Percentiles rank a stretch among this genome's conserved stretches.
These are phyloP conservation scores for Heterobasidion occidentale DNA, from an alignment of 1,284 basidiomycete species.

Conservation along the genomic window DNA sequence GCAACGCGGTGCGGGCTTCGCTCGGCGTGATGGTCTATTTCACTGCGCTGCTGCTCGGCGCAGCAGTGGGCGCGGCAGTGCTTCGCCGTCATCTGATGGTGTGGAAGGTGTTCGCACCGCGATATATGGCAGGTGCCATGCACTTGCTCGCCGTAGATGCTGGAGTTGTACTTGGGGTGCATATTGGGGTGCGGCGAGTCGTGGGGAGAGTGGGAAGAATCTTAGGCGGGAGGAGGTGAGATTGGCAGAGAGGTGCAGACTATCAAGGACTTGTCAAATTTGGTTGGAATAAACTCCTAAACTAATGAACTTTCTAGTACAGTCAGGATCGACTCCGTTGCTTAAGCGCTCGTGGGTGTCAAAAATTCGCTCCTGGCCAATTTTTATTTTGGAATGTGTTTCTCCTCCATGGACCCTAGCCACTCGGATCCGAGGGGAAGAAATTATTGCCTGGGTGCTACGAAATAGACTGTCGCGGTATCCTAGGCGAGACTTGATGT, in stretches of 20 bases:
- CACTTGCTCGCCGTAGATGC: constrained; percentile 48
- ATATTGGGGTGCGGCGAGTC: constrained; percentile 25
- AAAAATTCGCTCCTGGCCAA: too few species aligned
- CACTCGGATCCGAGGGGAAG: too few species aligned
- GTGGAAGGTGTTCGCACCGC: constrained; percentile 97
- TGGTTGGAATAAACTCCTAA: too few species aligned
- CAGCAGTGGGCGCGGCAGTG: constrained; percentile 68
- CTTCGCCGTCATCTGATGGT: constrained; percentile 94
- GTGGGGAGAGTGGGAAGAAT: background rate
- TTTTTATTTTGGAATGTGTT: too few species aligned
- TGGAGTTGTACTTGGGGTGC: constrained; percentile 43
- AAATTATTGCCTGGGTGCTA: too few species aligned
- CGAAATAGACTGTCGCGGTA: too few species aligned
- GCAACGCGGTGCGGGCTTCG: constrained; percentile 38
- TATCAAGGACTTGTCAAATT: too few species aligned
- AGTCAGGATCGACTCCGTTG: too few species aligned
- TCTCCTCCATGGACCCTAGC: too few species aligned
- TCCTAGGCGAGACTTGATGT: too few species aligned
- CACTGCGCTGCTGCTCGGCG: constrained; percentile 57
- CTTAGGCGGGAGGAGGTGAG: background rate
- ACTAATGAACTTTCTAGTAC: too few species aligned
- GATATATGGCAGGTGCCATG: constrained; percentile 76
- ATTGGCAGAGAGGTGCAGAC: background rate
- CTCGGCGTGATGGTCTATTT: constrained; percentile 71
- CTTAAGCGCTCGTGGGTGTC: too few species aligned